Base-by-base conservation (phyloP, 176 grass and related monocot species). In the Secale cereale region DNA sequence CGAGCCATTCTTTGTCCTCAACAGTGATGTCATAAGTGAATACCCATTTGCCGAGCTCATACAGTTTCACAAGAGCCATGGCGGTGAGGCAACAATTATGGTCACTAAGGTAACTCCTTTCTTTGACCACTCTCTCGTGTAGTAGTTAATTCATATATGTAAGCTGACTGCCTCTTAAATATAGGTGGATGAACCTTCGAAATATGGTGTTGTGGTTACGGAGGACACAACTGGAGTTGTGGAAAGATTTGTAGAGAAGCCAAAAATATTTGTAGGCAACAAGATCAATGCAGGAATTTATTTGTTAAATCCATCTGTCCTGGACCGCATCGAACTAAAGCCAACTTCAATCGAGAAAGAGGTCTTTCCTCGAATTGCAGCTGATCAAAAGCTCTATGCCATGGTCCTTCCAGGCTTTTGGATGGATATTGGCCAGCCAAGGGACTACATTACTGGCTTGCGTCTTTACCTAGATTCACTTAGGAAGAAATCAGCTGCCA, bases 341-440 rank as follows among this genome's bases (percentile, higher is more conserved):
- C 95, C 95, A 61, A 98, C 95, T 62, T 98, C 95, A 45, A 98
- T 98, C 79, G 95, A 98, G 86, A 98, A 98, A 78, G 95, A 98
- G 65, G 76, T 95, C 20, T 98, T 98, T 60, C 95, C 95, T 63
- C 82, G 83, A 77, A 98, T 98, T 69, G 95, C 95, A 26, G 81
- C 81, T 13, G 92, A 93, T 61, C 59, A 85, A 75, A 72, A 91
- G 60, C 89, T 98, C 14, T 76, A 77, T 1, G 95, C 87, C 0
- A 95, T 95, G 95, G 95, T 98, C n/a, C 92, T 98, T 67, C 92
- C 91, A 20, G 95, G 95, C 48, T 98, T 98, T 81, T 98, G 95
- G 95, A 98, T 98, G 95, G 95, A 98, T 81, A 91, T 95, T 91
- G 89, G 89, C 28, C 95, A 95, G 78, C 92, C 92, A 59, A 98